Conservation (phyloP, 2,329 filamentous ascomycete species). For the Trichoderma pleuroti region DNA sequence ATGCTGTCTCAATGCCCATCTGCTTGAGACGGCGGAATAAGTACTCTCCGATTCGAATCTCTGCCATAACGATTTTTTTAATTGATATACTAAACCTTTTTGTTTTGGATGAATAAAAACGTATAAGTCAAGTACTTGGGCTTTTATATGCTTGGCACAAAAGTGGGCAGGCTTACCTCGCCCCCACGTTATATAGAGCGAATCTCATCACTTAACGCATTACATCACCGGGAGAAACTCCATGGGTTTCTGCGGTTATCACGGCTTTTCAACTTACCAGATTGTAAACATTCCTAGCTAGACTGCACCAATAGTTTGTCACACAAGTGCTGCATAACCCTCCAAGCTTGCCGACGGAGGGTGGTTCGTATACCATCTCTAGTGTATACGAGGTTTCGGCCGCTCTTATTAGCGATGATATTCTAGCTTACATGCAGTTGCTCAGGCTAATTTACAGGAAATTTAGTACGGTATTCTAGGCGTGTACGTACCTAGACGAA, state of each 20-base stretch:
- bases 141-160: background rate
- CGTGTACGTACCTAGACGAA: background rate
- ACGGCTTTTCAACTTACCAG: background rate
- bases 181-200: background rate
- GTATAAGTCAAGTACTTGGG: background rate
- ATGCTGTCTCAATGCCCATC: conserved; percentile 2
- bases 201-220: background rate
- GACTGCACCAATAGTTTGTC: background rate
- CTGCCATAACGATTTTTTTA: background rate
- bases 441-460: background rate
- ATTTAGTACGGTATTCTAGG: background rate
- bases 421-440: background rate
- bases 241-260: background rate
- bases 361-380: background rate
- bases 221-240: background rate
- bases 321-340: background rate
- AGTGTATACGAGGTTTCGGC: background rate
- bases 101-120: background rate
- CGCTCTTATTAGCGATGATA: background rate
- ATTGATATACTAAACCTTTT: background rate
- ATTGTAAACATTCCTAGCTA: background rate
- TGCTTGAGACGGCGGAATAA: background rate
- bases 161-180: background rate
- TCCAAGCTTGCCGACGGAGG: background rate
- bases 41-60: conserved; percentile 1